A percentile compares a stretch with the other conserved stretches of the same genome.
These are phyloP conservation scores for Otatea glauca DNA, from an alignment of 176 grass and related monocot genomes.

Conservation along the genomic window DNA sequence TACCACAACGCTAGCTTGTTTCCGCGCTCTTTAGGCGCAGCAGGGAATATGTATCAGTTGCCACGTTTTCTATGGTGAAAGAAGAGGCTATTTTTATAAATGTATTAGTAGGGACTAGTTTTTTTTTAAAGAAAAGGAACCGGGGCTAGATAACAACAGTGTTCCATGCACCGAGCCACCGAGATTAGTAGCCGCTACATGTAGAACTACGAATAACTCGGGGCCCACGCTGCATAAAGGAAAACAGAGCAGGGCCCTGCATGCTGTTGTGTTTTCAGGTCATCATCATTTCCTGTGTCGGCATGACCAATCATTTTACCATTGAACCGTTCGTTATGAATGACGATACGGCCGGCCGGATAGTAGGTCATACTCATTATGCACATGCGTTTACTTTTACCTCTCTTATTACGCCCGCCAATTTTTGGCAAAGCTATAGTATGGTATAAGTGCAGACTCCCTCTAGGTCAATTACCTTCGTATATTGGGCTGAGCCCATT, in stretches of 20 bases:
- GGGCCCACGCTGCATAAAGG: neutral
- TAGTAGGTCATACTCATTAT: neutral
- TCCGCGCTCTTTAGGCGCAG: too few relatives aligned
- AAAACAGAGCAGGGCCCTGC: neutral
- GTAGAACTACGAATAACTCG: neutral
- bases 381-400: neutral
- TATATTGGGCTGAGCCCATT: neutral
- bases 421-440: neutral
- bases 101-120: too few relatives aligned
- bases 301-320: conserved; percentile 43
- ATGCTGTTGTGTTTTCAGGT: neutral
- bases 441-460: neutral
- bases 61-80: too few relatives aligned
- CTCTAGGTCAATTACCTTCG: too few relatives aligned
- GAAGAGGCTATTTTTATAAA: too few relatives aligned
- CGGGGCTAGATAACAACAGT: too few relatives aligned
- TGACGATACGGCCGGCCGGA: neutral
- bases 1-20: too few relatives aligned
- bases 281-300: conserved; percentile 15
- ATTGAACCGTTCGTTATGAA: conserved; percentile 7
- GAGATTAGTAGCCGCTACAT: neutral
- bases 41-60: too few relatives aligned
- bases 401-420: neutral
- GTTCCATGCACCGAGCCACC: too few relatives aligned
- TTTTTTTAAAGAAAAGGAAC: too few relatives aligned